Evolutionary conservation across 1,139 yeast genomes (phyloP).

Genomic region (Debaryomyces sp.): DNA sequence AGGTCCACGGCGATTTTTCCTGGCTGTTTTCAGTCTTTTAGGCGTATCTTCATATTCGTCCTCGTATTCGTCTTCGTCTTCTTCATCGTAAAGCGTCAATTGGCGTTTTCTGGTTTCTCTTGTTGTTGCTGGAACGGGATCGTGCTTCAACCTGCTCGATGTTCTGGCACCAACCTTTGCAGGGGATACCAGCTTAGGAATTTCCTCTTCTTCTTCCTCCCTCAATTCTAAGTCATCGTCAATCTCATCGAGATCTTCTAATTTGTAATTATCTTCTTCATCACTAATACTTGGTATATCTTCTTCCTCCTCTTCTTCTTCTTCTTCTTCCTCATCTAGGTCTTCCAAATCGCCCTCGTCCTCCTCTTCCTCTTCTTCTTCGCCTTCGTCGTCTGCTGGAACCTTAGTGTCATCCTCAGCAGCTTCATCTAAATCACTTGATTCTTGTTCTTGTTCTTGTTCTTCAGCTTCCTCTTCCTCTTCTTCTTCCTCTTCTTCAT

Average conservation of each 20-base stretch:
- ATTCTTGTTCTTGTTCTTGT: conserved; percentile 8
- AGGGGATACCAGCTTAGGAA: conserved; percentile 10
- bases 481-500: conserved; percentile 16
- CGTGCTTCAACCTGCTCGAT: conserved; percentile 10
- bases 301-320: conserved; percentile 28
- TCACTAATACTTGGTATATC: conserved; percentile 27
- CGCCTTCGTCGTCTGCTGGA: conserved; percentile 9
- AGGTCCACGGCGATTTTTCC: conserved; percentile 10
- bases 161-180: conserved; percentile 3
- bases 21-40: conserved; percentile 2
- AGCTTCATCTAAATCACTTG: conserved; percentile 6
- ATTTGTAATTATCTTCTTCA: conserved; percentile 37
- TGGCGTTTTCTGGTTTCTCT: conserved; percentile 35
- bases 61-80: conserved; percentile 31
- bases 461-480: conserved; percentile 15
- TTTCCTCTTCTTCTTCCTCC: conserved; percentile 35
- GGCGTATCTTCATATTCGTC: conserved; percentile 18
- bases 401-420: conserved; percentile 9
- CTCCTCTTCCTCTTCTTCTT: conserved; percentile 18
- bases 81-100: conserved; percentile 37
- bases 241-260: conserved; percentile 44
- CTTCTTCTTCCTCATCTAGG: conserved; percentile 25
- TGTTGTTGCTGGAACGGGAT: conserved; percentile 8
- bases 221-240: conserved; percentile 42
- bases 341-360: conserved; percentile 22